Conservation (phyloP, 2,329 filamentous ascomycete genomes). For the Neopestalotiopsis sp. region DNA sequence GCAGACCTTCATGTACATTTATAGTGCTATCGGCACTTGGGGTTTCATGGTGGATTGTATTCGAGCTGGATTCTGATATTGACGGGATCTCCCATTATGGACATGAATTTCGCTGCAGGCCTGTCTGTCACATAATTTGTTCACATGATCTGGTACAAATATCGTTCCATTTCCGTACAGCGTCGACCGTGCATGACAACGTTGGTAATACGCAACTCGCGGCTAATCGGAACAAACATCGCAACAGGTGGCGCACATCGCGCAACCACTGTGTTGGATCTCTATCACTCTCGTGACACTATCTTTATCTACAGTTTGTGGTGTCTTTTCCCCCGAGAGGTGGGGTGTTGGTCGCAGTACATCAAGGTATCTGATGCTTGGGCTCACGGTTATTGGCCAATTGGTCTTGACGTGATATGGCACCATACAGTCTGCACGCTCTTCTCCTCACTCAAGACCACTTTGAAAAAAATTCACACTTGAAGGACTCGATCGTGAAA, state of each 20-base stretch:
- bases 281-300: neutral
- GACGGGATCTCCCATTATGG: no score
- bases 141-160: no score
- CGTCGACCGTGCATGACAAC: neutral
- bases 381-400: constrained; percentile 1
- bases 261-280: neutral
- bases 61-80: no score
- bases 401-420: constrained; percentile 22
- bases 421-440: constrained; percentile 17
- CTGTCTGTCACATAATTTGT: no score
- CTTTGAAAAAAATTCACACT: neutral
- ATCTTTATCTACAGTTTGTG: neutral
- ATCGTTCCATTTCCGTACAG: neutral
- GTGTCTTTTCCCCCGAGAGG: neutral
- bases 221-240: neutral
- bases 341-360: neutral
- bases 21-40: no score
- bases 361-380: neutral
- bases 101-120: no score
- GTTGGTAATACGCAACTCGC: neutral
- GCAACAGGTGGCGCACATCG: neutral
- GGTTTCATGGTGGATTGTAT: no score
- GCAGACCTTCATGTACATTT: no score
- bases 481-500: neutral
- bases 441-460: neutral